Percentiles rank a stretch among this genome's conserved stretches.
Conservation (phyloP, 352 stramenopile species). For the Phytophthora tentaculata region DNA sequence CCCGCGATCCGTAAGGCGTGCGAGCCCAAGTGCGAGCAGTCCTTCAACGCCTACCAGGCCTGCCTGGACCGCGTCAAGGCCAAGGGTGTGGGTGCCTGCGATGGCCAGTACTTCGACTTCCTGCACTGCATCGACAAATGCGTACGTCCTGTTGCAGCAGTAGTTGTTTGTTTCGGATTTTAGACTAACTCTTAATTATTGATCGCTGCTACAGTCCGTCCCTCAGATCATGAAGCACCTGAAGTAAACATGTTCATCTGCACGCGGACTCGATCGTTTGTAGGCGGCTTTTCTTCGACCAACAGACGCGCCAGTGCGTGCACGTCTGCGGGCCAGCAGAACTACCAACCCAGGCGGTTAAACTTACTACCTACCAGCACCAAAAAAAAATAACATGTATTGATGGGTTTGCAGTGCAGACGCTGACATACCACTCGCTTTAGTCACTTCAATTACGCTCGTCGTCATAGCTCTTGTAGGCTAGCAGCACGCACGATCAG, state of each 20-base stretch:
- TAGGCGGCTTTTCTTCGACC: not conserved
- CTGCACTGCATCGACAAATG: constrained; percentile 96
- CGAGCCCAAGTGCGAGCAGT: constrained; percentile 90
- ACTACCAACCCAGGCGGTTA: constrained; percentile 7
- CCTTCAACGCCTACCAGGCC: constrained; percentile 90
- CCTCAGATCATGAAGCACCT: constrained; percentile 96
- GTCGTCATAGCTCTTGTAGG: not conserved
- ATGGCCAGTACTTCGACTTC: constrained; percentile 96
- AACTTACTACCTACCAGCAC: constrained; percentile 23
- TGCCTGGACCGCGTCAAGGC: constrained; percentile 92
- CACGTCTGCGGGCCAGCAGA: not conserved
- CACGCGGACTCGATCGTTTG: constrained; percentile 4
- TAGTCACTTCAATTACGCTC: constrained; percentile 16
- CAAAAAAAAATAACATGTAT: constrained; percentile 38
- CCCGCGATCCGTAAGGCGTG: constrained; percentile 93
- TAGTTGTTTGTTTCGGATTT: not conserved
- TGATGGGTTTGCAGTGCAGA: constrained; percentile 40
- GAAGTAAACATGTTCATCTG: constrained; percentile 74
- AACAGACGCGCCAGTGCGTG: constrained; percentile 16
- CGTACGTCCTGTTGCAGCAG: constrained; percentile 51
- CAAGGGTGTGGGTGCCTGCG: constrained; percentile 93
- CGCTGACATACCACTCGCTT: constrained; percentile 24
- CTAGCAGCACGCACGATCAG: not conserved
- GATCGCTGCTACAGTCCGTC: constrained; percentile 60
- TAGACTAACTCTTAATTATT: constrained; percentile 1